phyloP scores from a whole-genome alignment of 106 monocot species.

The Dioscorea alata region DNA sequence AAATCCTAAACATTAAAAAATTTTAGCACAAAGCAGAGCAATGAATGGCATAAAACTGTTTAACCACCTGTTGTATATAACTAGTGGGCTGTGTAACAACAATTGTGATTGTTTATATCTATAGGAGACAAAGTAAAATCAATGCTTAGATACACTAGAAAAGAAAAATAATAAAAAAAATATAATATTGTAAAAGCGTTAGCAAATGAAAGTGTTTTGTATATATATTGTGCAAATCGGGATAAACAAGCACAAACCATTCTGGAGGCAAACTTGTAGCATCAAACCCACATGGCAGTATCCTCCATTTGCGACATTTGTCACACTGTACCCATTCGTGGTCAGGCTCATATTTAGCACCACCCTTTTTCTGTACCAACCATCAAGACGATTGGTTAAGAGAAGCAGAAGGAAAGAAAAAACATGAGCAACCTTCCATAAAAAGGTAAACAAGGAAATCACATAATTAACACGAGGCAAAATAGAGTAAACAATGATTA shows the following conservation, averaged over 20 bases:
- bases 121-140: neutral
- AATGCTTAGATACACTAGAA: too few species aligned
- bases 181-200: neutral
- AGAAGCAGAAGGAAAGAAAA: neutral
- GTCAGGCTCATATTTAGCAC: constrained; percentile 34
- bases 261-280: constrained; percentile 32
- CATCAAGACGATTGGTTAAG: neutral
- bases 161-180: too few species aligned
- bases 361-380: constrained; percentile 23
- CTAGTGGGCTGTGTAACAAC: neutral
- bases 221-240: neutral
- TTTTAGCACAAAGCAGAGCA: neutral
- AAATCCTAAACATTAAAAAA: too few species aligned
- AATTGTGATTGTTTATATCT: neutral
- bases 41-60: neutral
- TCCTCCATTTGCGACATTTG: constrained; percentile 83
- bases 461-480: neutral
- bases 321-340: constrained; percentile 78
- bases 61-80: neutral
- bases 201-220: neutral
- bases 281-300: constrained; percentile 28
- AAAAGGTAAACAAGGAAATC: neutral
- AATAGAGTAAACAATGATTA: neutral
- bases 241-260: constrained; percentile 38
- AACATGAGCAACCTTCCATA: neutral